Percentiles rank a stretch among this genome's conserved stretches.
phyloP scores from a whole-genome alignment of 352 stramenopile species.

The Thraustotheca clavata region DNA sequence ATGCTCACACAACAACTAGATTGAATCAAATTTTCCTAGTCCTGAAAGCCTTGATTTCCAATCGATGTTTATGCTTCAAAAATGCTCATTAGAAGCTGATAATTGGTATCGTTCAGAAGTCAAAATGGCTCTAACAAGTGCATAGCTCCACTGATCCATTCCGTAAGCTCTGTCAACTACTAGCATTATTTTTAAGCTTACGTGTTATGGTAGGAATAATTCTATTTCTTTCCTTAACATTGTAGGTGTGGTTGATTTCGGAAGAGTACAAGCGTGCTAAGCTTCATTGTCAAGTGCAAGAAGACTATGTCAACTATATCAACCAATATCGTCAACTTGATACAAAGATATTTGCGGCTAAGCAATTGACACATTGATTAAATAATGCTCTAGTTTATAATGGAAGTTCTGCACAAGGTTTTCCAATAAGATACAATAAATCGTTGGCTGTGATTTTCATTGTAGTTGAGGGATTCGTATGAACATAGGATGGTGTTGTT shows the following conservation, averaged over 20 bases:
- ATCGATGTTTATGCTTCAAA: background rate
- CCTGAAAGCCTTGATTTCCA: background rate
- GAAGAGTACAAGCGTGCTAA: background rate
- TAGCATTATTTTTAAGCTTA: background rate
- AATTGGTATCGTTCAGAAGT: background rate
- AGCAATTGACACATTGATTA: background rate
- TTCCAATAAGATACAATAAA: slow-evolving; percentile 62
- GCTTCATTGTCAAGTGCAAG: background rate
- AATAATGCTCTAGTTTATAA: background rate
- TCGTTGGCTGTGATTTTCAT: slow-evolving; percentile 50
- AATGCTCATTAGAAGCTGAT: background rate
- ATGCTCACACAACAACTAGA: background rate
- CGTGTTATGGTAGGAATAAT: background rate
- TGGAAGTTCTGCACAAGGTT: slow-evolving; percentile 23
- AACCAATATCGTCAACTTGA: background rate
- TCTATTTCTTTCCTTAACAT: background rate
- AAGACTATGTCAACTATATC: background rate
- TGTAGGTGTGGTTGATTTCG: background rate
- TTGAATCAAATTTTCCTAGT: background rate
- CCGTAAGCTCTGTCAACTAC: background rate
- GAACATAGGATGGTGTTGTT: slow-evolving; percentile 40
- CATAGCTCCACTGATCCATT: background rate
- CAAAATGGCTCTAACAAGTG: background rate
- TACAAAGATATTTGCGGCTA: background rate
- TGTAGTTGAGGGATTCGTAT: slow-evolving; percentile 45